Evolutionary conservation across 1,139 yeast genomes (phyloP).

Genomic region (Taphrina confusa): DNA sequence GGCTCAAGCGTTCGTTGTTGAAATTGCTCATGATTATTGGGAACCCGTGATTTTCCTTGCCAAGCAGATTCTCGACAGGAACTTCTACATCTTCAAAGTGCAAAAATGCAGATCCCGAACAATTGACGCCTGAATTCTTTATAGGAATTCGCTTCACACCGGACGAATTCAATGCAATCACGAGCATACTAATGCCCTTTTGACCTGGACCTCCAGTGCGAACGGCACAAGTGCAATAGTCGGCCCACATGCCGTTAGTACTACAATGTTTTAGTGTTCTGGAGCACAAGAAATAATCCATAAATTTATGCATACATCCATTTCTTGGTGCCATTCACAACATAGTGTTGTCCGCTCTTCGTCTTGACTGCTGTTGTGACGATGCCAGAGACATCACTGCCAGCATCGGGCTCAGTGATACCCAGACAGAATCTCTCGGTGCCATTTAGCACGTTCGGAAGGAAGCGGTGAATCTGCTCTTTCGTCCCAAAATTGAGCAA

Average conservation of each 20-base stretch:
- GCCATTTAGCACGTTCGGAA: slow-evolving; percentile 47
- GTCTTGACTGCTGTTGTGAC: slow-evolving; percentile 49
- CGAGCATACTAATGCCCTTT: slow-evolving; percentile 50
- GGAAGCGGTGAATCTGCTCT: slow-evolving; percentile 44
- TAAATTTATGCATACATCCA: slow-evolving; percentile 45
- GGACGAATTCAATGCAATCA: slow-evolving; percentile 48
- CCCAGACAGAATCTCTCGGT: slow-evolving; percentile 49
- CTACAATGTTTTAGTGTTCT: slow-evolving; percentile 53
- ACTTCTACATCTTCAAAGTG: slow-evolving; percentile 53
- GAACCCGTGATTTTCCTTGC: slow-evolving; percentile 52
- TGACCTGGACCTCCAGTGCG: slow-evolving; percentile 50
- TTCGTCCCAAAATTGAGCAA: slow-evolving; percentile 46
- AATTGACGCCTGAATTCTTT: slow-evolving; percentile 50
- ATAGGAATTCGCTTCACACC: slow-evolving; percentile 46
- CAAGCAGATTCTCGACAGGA: slow-evolving; percentile 51
- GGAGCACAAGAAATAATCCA: slow-evolving; percentile 46
- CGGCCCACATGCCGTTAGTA: slow-evolving; percentile 45
- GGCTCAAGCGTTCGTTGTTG: slow-evolving; percentile 52
- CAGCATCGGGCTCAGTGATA: slow-evolving; percentile 51
- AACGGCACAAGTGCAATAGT: slow-evolving; percentile 52
- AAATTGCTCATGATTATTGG: slow-evolving; percentile 52
- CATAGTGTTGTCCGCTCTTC: slow-evolving; percentile 46
- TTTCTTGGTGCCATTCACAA: slow-evolving; percentile 52
- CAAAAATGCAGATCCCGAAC: slow-evolving; percentile 49
- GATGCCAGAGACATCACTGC: slow-evolving; percentile 52